These are phyloP conservation scores for Phytophthora podocarpi DNA, from an alignment of 352 stramenopile species.

Conservation along the genomic window DNA sequence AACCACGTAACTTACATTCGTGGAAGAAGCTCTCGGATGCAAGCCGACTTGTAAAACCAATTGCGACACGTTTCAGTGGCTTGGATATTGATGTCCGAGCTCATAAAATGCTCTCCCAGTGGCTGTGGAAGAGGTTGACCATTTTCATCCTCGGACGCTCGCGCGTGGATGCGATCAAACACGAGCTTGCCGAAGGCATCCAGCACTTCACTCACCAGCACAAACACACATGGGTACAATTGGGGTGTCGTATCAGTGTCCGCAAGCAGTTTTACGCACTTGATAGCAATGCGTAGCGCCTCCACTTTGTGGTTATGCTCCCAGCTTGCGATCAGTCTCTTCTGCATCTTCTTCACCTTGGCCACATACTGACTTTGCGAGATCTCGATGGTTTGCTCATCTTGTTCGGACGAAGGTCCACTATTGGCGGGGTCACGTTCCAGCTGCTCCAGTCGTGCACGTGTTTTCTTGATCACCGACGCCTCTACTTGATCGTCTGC, in stretches of 20 bases:
- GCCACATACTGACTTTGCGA: slow-evolving; percentile 84
- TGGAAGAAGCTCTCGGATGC: slow-evolving; percentile 91
- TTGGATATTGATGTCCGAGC: slow-evolving; percentile 83
- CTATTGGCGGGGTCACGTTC: slow-evolving; percentile 36
- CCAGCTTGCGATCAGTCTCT: slow-evolving; percentile 73
- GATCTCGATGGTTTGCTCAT: slow-evolving; percentile 71
- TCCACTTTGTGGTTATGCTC: slow-evolving; percentile 87
- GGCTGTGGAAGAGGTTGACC: slow-evolving; percentile 55
- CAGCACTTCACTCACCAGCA: slow-evolving; percentile 87
- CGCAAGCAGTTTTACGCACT: slow-evolving; percentile 88
- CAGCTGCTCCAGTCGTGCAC: slow-evolving; percentile 69
- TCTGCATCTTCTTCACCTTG: slow-evolving; percentile 82
- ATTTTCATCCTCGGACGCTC: slow-evolving; percentile 65
- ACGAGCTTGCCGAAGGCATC: slow-evolving; percentile 89
- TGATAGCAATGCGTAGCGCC: slow-evolving; percentile 90
- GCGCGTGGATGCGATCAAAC: slow-evolving; percentile 78
- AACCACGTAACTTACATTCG: slow-evolving; percentile 84
- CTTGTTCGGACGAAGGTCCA: background rate
- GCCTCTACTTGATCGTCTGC: slow-evolving; percentile 40
- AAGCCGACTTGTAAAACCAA: slow-evolving; percentile 95
- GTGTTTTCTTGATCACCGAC: slow-evolving; percentile 65
- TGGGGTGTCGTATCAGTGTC: slow-evolving; percentile 78
- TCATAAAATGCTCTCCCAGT: slow-evolving; percentile 73
- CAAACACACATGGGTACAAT: slow-evolving; percentile 91
- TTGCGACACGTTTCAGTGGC: slow-evolving; percentile 93